Evolutionary conservation across 495 filamentous ascomycete genomes (phyloP), one percentile per base, ranked within the genome.

Genomic region (Usnea hakonensis): DNA sequence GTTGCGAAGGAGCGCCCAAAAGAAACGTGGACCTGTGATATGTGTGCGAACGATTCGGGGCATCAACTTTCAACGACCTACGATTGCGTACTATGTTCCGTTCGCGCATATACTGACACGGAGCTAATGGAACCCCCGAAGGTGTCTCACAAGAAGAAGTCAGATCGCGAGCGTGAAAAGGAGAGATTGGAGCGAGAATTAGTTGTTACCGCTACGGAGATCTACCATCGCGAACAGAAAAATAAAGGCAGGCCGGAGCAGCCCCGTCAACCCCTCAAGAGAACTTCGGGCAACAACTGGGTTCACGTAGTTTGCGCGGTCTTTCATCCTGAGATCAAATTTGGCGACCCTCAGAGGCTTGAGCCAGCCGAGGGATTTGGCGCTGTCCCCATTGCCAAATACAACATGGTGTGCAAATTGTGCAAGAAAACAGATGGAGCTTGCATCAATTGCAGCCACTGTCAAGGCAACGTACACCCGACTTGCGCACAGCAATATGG

Each of bases 221-320:
- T 86, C 54, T 96, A 96, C 69, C 83, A 84, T 16, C 89, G 88
- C 69, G 84, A 83, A 66, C 95, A 99, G 72, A 84, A 89, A 68
- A 86, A 90, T 32, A 89, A 87, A 62, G 87, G 90, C 40, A 81
- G 81, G 54, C 92, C 95, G 5, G 74, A 87, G 28, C 82, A 88
- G 67, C 94, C 94, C 33, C 89, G 95, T 21, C 94, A 97, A 67
- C 87, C 94, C 5, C 74, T 99, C 58, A 99, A 99, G 77, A 81
- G 89, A 35, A 99, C 94, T 0, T 84, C 87, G 11, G 88, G 90
- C 61, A 97, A 97, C 73, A 97, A 97, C 68, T 99, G 94, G 94
- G 89, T 95, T n/a, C 94, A 99, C 70, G 90, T 97, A 33, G 82
- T 85, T 46, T 99, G 94, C 68, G 91, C 94, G 6, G 77, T 97